phyloP scores from a whole-genome alignment of 345 rosid species.

The Arabis alpina region DNA sequence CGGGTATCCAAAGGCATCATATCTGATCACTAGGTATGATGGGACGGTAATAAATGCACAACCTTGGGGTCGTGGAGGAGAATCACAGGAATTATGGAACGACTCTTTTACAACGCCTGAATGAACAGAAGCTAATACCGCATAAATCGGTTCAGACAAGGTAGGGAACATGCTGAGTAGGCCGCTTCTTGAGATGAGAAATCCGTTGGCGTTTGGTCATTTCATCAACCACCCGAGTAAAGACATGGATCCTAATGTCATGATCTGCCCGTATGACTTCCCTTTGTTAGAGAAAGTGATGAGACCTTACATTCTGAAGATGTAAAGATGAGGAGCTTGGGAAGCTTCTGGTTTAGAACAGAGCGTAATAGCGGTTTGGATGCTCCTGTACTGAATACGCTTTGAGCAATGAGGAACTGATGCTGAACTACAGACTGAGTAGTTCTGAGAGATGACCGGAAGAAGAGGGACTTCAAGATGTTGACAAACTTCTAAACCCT shows the following conservation, averaged over 20 bases:
- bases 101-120: constrained; percentile 44
- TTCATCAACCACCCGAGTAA: constrained; percentile 73
- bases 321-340: constrained; percentile 65
- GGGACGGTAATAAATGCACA: constrained; percentile 79
- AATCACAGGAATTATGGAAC: constrained; percentile 67
- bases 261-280: constrained; percentile 83
- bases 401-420: constrained; percentile 71
- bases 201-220: constrained; percentile 89
- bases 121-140: constrained; percentile 27
- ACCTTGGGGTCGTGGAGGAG: constrained; percentile 84
- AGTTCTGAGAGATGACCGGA: constrained; percentile 60
- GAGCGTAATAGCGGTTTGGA: constrained; percentile 39
- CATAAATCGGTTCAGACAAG: constrained; percentile 53
- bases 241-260: constrained; percentile 77
- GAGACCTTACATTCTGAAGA: constrained; percentile 74
- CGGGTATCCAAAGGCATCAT: constrained; percentile 74
- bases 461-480: constrained; percentile 29
- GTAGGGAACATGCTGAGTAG: constrained; percentile 61
- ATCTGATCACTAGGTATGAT: constrained; percentile 86
- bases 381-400: constrained; percentile 57
- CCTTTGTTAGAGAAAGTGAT: constrained; percentile 64
- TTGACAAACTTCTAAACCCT: constrained; percentile 36
- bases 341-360: constrained; percentile 73
- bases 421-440: constrained; percentile 77
- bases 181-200: constrained; percentile 78